Conservation (phyloP, 495 filamentous ascomycete genomes). For the Stereocaulon alpinum region DNA sequence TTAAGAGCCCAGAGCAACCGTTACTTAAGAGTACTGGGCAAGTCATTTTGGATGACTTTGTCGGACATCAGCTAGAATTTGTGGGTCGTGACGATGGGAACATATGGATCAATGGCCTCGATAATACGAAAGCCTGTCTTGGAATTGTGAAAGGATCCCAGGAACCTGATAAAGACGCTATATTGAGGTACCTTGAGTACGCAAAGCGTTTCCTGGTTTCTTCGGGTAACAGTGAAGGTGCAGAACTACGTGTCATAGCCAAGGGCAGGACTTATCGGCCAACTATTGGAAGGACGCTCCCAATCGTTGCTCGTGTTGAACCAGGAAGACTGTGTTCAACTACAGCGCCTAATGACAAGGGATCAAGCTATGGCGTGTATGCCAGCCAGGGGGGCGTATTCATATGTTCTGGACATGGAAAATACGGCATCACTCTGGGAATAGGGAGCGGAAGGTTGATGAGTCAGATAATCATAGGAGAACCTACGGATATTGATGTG, state of each 20-base stretch:
- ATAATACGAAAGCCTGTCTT: not conserved
- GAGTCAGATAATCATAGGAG: not conserved
- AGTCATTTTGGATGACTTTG: not conserved
- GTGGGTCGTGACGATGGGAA: conserved; percentile 1
- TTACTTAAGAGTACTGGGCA: not conserved
- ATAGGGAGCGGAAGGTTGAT: not conserved
- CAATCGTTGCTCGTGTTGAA: not conserved
- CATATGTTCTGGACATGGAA: not conserved
- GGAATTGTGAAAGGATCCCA: not conserved
- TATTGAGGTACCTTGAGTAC: not conserved
- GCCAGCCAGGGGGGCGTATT: not conserved
- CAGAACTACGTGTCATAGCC: not conserved
- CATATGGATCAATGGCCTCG: not conserved
- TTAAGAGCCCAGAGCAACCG: not conserved
- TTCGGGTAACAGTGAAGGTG: not conserved
- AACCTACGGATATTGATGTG: not conserved
- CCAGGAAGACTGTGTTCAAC: not conserved
- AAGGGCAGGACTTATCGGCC: conserved; percentile 5
- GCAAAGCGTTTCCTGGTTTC: not conserved
- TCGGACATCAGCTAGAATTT: not conserved
- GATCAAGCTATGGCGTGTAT: not conserved
- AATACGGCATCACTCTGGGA: not conserved
- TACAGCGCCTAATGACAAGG: not conserved
- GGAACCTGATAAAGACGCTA: not conserved
- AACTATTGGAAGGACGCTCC: not conserved